Percentiles rank a stretch among this genome's conserved stretches.
Conservation (phyloP, 164 flowering plant genomes). For the Vitis rupestris region DNA sequence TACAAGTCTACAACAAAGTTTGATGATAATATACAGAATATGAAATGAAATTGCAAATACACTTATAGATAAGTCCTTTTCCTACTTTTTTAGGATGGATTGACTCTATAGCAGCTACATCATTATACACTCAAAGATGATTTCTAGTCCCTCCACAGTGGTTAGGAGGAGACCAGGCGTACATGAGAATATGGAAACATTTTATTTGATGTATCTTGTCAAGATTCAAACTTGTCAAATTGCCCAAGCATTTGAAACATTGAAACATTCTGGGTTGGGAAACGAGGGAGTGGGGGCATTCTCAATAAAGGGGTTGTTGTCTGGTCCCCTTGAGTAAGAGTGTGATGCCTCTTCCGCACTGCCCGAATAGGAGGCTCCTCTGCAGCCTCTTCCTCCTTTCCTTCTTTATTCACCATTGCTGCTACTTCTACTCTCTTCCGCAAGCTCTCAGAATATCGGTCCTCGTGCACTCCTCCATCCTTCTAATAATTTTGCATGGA, state of each 20-base stretch:
- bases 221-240: conserved; percentile 24
- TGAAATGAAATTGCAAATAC: neutral
- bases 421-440: conserved; percentile 35
- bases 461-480: conserved; percentile 38
- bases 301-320: conserved; percentile 12
- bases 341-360: conserved; percentile 56
- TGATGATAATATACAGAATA: conserved; percentile 3
- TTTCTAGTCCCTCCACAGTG: too few species aligned
- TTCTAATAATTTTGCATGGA: conserved; percentile 1
- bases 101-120: neutral
- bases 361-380: conserved; percentile 27
- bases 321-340: conserved; percentile 18
- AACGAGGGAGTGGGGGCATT: conserved; percentile 26
- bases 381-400: conserved; percentile 11
- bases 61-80: neutral
- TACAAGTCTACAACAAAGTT: neutral
- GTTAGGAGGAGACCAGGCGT: neutral
- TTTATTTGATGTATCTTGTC: neutral
- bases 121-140: neutral
- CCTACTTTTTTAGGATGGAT: neutral
- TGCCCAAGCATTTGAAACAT: conserved; percentile 39
- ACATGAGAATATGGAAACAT: neutral
- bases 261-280: conserved; percentile 21
- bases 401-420: conserved; percentile 20
- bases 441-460: conserved; percentile 24